Conservation (phyloP, 108 stramenopile species). For the Nitzschia inconspicua region DNA sequence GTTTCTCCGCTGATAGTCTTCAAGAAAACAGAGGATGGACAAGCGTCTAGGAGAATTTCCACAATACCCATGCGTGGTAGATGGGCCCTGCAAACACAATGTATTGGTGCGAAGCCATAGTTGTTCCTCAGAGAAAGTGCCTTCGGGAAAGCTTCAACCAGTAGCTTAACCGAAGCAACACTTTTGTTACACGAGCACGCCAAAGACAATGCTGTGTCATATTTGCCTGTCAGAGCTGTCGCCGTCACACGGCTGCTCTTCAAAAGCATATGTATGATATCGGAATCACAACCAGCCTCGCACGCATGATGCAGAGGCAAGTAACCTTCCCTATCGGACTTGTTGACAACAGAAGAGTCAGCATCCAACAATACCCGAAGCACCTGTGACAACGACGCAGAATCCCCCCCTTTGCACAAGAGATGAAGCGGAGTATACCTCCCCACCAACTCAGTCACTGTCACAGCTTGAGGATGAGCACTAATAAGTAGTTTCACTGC, state of each 20-base stretch:
- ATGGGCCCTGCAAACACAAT: slow-evolving; percentile 49
- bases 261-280: slow-evolving; percentile 26
- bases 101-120: slow-evolving; percentile 52
- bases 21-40: slow-evolving; percentile 24
- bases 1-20: slow-evolving; percentile 37
- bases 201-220: slow-evolving; percentile 44
- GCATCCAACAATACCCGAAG: slow-evolving; percentile 11
- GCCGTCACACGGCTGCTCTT: slow-evolving; percentile 19
- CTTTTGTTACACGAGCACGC: slow-evolving; percentile 44
- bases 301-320: slow-evolving; percentile 42
- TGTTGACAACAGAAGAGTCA: slow-evolving; percentile 10
- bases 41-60: slow-evolving; percentile 27
- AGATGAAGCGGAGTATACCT: slow-evolving; percentile 42
- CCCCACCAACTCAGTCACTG: slow-evolving; percentile 3
- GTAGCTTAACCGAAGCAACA: slow-evolving; percentile 29
- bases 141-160: slow-evolving; percentile 34
- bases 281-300: slow-evolving; percentile 22
- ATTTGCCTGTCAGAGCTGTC: slow-evolving; percentile 29
- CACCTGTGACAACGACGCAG: slow-evolving; percentile 6
- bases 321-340: slow-evolving; percentile 33
- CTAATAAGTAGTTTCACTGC: neutral
- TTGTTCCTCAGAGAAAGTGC: slow-evolving; percentile 33
- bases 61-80: slow-evolving; percentile 44
- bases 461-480: slow-evolving; percentile 8
- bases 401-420: slow-evolving; percentile 26